Evolutionary conservation across 2,329 filamentous ascomycete genomes (phyloP).

Genomic region (Zalaria obscura): DNA sequence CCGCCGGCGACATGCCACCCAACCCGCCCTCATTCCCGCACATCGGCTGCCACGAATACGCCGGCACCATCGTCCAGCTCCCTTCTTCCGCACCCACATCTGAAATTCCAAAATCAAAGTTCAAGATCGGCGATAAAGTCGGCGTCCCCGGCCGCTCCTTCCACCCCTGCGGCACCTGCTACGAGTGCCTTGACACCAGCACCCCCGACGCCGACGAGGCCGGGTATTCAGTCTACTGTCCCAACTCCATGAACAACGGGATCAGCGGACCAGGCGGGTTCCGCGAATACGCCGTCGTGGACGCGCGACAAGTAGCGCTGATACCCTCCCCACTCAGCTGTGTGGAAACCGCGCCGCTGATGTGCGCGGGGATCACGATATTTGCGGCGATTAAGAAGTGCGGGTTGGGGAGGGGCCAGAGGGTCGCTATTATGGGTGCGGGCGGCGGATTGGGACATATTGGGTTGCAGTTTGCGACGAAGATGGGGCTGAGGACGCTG

Average conservation of each 20-base stretch:
- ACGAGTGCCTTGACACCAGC: conserved; percentile 21
- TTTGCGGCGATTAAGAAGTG: conserved; percentile 26
- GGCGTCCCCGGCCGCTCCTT: conserved; percentile 29
- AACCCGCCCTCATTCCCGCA: conserved; percentile 27
- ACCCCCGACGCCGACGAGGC: conserved; percentile 19
- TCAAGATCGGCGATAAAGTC: conserved; percentile 19
- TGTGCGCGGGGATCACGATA: conserved; percentile 30
- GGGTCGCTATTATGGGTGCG: conserved; percentile 27
- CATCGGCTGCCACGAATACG: conserved; percentile 32
- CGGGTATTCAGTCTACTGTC: conserved; percentile 28
- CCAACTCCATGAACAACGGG: conserved; percentile 17
- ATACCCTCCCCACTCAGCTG: conserved; percentile 20
- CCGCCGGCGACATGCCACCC: conserved; percentile 19
- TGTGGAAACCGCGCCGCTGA: conserved; percentile 25
- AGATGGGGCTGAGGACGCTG: conserved; percentile 20
- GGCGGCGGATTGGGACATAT: conserved; percentile 20
- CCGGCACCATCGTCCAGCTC: conserved; percentile 26
- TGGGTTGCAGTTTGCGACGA: conserved; percentile 16
- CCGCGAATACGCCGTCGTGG: conserved; percentile 27
- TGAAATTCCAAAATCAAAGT: conserved; percentile 9
- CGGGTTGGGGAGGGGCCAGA: conserved; percentile 14
- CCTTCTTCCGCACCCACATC: conserved; percentile 2
- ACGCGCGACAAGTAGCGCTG: conserved; percentile 22
- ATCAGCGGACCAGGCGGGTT: conserved; percentile 25
- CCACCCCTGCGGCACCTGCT: conserved; percentile 26